A percentile compares a stretch with the other conserved stretches of the same genome.
Conservation (phyloP, 148 eudicot genomes). For the Polygonum maritimum region DNA sequence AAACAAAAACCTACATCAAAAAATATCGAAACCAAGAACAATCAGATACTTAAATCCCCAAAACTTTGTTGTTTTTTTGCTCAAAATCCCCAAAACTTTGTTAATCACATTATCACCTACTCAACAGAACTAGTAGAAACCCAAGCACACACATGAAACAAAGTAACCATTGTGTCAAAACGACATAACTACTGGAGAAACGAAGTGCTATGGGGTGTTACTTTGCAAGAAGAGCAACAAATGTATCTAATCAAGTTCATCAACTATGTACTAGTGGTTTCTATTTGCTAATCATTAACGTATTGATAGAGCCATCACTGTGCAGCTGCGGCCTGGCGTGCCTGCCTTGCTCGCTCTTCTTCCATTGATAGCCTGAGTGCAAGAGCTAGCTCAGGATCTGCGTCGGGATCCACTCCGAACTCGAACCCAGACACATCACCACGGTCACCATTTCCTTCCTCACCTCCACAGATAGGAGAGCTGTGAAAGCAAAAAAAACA, state of each 20-base stretch:
- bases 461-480: constrained; percentile 93
- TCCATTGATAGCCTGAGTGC: constrained; percentile 98
- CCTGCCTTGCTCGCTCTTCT: constrained; percentile 99
- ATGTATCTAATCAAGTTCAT: constrained; percentile 46
- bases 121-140: no score
- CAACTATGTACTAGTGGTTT: no score
- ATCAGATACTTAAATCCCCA: no score
- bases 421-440: constrained; percentile 81
- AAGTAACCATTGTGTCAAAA: constrained; percentile 75
- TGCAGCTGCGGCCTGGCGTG: constrained; percentile 95
- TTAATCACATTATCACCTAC: no score
- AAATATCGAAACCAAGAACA: no score
- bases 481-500: constrained; percentile 25
- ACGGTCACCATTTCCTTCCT: constrained; percentile 90
- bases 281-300: no score
- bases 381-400: constrained; percentile 97
- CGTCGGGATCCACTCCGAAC: constrained; percentile 95
- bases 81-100: no score
- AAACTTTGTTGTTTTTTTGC: no score
- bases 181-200: constrained; percentile 30
- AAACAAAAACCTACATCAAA: no score
- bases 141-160: constrained; percentile 12
- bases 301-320: constrained; percentile 40
- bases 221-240: not conserved
- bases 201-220: not conserved